Base-by-base conservation (phyloP, 139 green algal genomes). In the Axilococcus clingmanii region DNA sequence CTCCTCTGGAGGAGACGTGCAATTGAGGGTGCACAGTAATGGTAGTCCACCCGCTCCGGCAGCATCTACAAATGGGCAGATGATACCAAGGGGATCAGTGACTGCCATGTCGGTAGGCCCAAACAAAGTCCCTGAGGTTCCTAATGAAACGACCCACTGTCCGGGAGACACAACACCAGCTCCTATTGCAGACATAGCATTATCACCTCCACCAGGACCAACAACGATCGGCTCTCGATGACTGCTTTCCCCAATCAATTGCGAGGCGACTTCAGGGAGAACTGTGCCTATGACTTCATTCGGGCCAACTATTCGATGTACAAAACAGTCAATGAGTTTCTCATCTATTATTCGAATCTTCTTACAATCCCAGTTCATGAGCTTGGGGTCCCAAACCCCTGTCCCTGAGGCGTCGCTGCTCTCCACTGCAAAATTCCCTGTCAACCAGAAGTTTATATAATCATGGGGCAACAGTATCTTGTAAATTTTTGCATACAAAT, bases 1-100 rank as follows among this genome's bases (percentile, higher is more conserved):
- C 68, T 95, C 86, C 35, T 94, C 73, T 8, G 71, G 57, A 4
- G 64, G 65, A 0, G 57, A 40, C 0, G 85, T 91, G 71, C 87
- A 95, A 72, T 94, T 95, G 49, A 91, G 72, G 4, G 77, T 89
- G 78, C 85, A 94, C 29, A 91, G 62, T 52, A 94, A 66, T 1
- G 83, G 85, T 52, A 94, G 62, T n/a, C n/a, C n/a, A 32, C 9
- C 23, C 8, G 30, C 22, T 31, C 70, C 86, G 0, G 86, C 85
- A 12, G 80, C 76, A 51, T 91, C 82, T 48, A 71, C 84, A 63
- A 95, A 95, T 23, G 86, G 78, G 36, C 66, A 76, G 20, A 95
- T 63, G 16, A 50, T 57, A 16, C 86, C 81, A 1, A 48, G 78
- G 23, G 64, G 49, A 69, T 94, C 85, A 9, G 80, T 34, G 4